Conservation (phyloP, 2,329 filamentous ascomycete genomes). For the Fusarium metavorans region DNA sequence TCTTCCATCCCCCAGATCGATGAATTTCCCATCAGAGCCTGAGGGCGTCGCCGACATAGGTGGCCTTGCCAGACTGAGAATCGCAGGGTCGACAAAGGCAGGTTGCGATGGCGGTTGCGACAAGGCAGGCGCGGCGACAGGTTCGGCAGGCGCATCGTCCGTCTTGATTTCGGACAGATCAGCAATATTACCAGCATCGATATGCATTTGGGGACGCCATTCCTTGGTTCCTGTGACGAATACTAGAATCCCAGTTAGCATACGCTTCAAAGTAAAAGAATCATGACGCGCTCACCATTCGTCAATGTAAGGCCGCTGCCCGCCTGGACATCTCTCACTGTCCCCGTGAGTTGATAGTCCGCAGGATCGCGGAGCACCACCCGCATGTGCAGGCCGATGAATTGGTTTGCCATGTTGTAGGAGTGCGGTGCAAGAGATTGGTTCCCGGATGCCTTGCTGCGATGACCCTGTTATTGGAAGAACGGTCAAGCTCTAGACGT, state of each 20-base stretch:
- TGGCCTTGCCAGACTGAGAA: constrained; percentile 73
- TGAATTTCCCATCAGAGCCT: constrained; percentile 31
- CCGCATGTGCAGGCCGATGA: constrained; percentile 81
- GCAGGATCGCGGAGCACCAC: constrained; percentile 77
- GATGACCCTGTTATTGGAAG: constrained; percentile 23
- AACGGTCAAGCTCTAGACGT: constrained; percentile 32
- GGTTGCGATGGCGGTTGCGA: constrained; percentile 49
- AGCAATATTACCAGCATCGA: constrained; percentile 59
- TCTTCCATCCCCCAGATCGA: constrained; percentile 17
- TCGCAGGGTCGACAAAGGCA: constrained; percentile 83
- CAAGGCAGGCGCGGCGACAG: constrained; percentile 42
- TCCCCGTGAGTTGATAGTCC: constrained; percentile 74
- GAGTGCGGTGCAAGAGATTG: background rate
- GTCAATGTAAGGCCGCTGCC: constrained; percentile 77
- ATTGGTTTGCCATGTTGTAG: constrained; percentile 66
- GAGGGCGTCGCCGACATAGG: constrained; percentile 49
- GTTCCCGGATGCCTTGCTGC: background rate
- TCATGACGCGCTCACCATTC: constrained; percentile 68
- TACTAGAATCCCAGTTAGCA: constrained; percentile 46
- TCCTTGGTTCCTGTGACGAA: constrained; percentile 57
- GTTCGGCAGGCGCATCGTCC: constrained; percentile 42
- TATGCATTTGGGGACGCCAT: constrained; percentile 57
- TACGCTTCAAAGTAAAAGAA: background rate
- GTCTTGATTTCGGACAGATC: constrained; percentile 57
- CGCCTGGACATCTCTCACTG: constrained; percentile 75